phyloP scores from a whole-genome alignment of 176 grass and related monocot genomes.

The Alopecurus myosuroides region DNA sequence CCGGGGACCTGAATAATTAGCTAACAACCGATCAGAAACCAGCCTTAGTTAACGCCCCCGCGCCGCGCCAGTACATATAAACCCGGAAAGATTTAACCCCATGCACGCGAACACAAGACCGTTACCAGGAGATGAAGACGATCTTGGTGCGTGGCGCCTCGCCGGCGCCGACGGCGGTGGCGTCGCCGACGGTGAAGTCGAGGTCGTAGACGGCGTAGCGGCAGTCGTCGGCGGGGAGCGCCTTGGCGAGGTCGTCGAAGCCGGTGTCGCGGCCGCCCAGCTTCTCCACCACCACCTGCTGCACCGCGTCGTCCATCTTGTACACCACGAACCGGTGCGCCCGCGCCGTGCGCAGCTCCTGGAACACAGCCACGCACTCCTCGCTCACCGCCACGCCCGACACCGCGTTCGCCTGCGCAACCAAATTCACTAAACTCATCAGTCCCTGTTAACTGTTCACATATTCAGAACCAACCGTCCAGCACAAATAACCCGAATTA shows the following conservation, averaged over 20 bases:
- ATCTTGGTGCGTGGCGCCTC: constrained; percentile 45
- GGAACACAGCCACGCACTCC: constrained; percentile 42
- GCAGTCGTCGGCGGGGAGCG: constrained; percentile 50
- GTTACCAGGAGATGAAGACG: constrained; percentile 52
- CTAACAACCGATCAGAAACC: no score
- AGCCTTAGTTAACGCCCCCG: no score
- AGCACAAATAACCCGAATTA: rapidly evolving
- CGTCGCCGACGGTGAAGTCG: constrained; percentile 49
- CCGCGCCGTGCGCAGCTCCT: constrained; percentile 34
- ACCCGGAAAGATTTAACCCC: no score
- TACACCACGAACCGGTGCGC: constrained; percentile 57
- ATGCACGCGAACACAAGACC: no score
- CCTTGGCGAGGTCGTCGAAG: constrained; percentile 37
- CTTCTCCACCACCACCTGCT: constrained; percentile 47
- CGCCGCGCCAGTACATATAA: no score
- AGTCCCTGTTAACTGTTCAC: no score
- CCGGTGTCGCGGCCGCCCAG: constrained; percentile 21
- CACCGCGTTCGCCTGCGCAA: constrained; percentile 28
- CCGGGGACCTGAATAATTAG: no score
- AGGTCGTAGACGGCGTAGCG: constrained; percentile 62
- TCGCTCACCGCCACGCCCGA: constrained; percentile 45
- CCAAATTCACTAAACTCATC: neutral
- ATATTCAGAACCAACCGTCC: no score
- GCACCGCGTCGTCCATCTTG: constrained; percentile 46
- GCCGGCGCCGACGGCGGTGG: neutral